Conservation (phyloP, 345 rosid genomes). For the Salix purpurea region DNA sequence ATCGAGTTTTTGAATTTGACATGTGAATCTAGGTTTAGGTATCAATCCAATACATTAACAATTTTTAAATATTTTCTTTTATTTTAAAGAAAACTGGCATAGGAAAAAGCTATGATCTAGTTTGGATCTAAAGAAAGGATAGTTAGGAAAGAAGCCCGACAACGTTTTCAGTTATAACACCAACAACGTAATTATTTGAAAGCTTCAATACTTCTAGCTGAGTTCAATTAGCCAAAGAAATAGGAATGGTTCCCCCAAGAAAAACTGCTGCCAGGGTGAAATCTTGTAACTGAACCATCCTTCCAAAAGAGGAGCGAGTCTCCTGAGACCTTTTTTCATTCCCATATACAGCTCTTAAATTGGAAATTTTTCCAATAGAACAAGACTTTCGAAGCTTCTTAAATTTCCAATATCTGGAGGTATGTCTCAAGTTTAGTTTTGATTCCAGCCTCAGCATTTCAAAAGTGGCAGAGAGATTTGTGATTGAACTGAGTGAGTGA, state of each 20-base stretch:
- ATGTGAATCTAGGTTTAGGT: too few species aligned
- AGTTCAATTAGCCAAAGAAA: not conserved
- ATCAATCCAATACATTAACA: too few species aligned
- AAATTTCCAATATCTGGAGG: not conserved
- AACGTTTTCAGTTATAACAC: not conserved
- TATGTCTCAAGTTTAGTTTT: not conserved
- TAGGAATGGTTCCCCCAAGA: not conserved
- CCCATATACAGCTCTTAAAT: not conserved
- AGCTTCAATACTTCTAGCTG: not conserved
- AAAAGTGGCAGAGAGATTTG: not conserved
- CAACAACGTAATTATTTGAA: not conserved
- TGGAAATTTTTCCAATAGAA: not conserved
- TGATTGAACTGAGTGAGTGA: not conserved
- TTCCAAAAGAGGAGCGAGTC: not conserved
- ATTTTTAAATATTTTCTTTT: too few species aligned
- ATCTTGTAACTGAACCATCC: not conserved
- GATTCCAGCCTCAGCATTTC: rapidly evolving
- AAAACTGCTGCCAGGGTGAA: not conserved
- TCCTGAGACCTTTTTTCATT: not conserved
- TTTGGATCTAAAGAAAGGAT: not conserved
- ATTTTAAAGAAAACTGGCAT: too few species aligned
- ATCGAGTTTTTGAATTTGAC: too few species aligned
- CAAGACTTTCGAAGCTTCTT: not conserved
- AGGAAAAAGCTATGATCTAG: too few species aligned
- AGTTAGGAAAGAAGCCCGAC: not conserved